Base-by-base conservation (phyloP, 768 basidiomycete species). In the Lyophyllum atratum region DNA sequence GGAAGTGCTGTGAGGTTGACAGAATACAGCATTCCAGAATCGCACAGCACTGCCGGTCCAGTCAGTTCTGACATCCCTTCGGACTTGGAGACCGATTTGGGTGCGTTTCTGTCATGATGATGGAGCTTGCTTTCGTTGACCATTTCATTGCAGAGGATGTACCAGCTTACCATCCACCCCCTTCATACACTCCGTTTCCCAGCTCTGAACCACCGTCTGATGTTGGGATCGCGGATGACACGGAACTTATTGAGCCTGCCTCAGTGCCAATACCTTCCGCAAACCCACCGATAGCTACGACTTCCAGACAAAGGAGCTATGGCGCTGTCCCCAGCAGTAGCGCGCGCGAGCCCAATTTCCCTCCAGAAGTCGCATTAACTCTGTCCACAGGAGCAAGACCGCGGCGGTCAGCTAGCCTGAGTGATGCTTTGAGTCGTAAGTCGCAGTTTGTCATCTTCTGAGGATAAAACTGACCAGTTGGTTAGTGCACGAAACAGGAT, bases 371-470 rank as follows among this genome's bases (percentile, higher is more conserved):
- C 49, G 63, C 65, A 2, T 66, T 80, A 25, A 66, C 66, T 40
- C 73, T 75, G 55, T 81, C 82, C 28, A 74, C 76, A 11, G 74
- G 63, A 56, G 76, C 77, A n/a, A 82, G 89, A 34, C 83, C 87
- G 48, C 77, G 90, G 55, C 80, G 90, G 54, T 91, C 89, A n/a
- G 87, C 87, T 15, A 90, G 89, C 68, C 73, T 92, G 49, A 91
- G 88, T 64, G 88, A 91, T 66, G 83, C 85, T 26, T 66, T 79
- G 22, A 69, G 79, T 79, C 62, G 55, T 78, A 66, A 15, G 58
- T 26, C 25, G n/a, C 43, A 46, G 24, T 28, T 46, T 42, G 66
- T 66, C 54, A 60, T 59, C 28, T 54, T 21, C 33, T 34, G 22
- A 44, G 51, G 33, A 43, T 26, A 28, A 44, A 33, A 33, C 45